Conservation (phyloP, 2,329 filamentous ascomycete species). For the Grosmannia clavigera region DNA sequence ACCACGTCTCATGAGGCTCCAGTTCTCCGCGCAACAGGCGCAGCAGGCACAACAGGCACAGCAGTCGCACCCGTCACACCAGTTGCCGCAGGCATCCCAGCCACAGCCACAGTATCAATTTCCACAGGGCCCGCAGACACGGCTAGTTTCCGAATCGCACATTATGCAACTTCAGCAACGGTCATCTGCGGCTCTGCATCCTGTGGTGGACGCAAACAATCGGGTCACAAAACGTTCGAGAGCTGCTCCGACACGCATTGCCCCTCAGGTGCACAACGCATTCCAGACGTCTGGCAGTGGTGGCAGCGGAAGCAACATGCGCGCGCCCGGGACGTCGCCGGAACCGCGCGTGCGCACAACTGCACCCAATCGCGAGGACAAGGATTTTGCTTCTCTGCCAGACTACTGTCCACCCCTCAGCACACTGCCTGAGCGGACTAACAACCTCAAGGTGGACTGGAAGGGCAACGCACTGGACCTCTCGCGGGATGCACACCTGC, state of each 20-base stretch:
- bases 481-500: slow-evolving; percentile 53
- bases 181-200: background rate
- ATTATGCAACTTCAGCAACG: background rate
- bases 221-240: slow-evolving; percentile 6
- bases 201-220: background rate
- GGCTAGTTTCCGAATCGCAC: background rate
- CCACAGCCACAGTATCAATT: background rate
- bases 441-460: slow-evolving; percentile 75
- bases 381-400: slow-evolving; percentile 59
- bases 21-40: slow-evolving; percentile 15
- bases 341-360: slow-evolving; percentile 28
- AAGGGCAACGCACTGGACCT: slow-evolving; percentile 72
- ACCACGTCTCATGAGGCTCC: background rate
- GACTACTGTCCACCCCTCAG: slow-evolving; percentile 60
- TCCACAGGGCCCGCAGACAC: background rate
- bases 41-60: slow-evolving; percentile 21
- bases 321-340: slow-evolving; percentile 6
- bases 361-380: slow-evolving; percentile 65
- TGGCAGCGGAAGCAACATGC: background rate
- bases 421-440: slow-evolving; percentile 53
- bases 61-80: slow-evolving; percentile 19
- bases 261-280: slow-evolving; percentile 4
- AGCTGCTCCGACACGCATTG: slow-evolving; percentile 15
- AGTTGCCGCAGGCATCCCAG: slow-evolving; percentile 10
- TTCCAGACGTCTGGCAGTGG: background rate